phyloP scores from a whole-genome alignment of 2,329 filamentous ascomycete genomes.

The Rhytidhysteron rufulum region DNA sequence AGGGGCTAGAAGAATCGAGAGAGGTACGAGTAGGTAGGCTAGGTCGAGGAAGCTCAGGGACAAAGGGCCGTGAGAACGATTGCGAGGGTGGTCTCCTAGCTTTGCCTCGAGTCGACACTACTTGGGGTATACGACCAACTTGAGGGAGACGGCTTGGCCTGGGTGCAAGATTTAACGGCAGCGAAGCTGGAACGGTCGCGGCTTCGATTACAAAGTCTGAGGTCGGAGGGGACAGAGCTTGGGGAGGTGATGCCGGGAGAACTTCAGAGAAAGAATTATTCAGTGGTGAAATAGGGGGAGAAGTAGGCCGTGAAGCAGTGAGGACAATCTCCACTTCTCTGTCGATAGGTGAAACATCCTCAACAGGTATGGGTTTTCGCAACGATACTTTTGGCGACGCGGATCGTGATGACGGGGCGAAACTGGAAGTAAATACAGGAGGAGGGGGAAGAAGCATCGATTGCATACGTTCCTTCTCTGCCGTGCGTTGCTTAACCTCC shows the following conservation, averaged over 20 bases:
- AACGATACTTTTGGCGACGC: conserved; percentile 36
- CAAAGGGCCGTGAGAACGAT: conserved; percentile 84
- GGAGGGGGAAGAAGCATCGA: conserved; percentile 38
- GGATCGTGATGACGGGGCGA: conserved; percentile 22
- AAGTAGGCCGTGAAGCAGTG: background rate
- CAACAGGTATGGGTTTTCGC: conserved; percentile 16
- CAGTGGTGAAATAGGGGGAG: background rate
- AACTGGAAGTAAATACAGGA: conserved; percentile 26
- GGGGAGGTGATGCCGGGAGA: background rate
- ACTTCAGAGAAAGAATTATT: too few relatives aligned
- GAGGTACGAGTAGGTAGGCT: conserved; percentile 28
- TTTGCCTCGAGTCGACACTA: conserved; percentile 63
- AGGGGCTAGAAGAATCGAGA: conserved; percentile 25
- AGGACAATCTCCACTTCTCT: conserved; percentile 12
- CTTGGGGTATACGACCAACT: conserved; percentile 80
- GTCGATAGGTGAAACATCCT: conserved; percentile 17
- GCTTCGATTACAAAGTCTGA: background rate
- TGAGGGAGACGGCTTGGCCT: conserved; percentile 68
- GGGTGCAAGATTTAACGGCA: conserved; percentile 28
- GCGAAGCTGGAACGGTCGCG: conserved; percentile 21
- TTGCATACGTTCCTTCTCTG: conserved; percentile 27
- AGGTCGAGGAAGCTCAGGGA: conserved; percentile 40
- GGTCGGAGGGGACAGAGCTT: background rate
- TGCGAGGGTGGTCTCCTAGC: conserved; percentile 65
- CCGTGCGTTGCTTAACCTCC: conserved; percentile 17